Evolutionary conservation across 1,284 basidiomycete species (phyloP).

Genomic region (Agroathelia rolfsii): DNA sequence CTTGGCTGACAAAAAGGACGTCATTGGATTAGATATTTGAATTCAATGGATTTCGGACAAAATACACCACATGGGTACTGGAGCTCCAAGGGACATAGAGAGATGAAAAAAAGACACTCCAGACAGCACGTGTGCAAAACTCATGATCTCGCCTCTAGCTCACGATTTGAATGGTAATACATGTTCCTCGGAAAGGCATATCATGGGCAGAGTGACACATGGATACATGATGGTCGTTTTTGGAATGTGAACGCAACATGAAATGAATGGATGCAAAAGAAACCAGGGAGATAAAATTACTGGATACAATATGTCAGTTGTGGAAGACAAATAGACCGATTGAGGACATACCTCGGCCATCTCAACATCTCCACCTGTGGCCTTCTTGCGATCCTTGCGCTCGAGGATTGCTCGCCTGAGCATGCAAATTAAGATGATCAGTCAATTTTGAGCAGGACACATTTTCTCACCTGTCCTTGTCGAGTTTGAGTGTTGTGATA

Average conservation of each 20-base stretch:
- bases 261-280: conserved; percentile 17
- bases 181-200: conserved; percentile 51
- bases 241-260: conserved; percentile 28
- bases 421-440: conserved; percentile 3
- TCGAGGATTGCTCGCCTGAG: conserved; percentile 70
- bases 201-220: conserved; percentile 34
- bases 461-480: conserved; percentile 67
- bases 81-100: no score
- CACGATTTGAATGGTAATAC: conserved; percentile 16
- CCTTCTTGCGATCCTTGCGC: conserved; percentile 69
- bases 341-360: conserved; percentile 59
- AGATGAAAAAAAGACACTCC: no score
- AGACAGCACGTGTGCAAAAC: no score
- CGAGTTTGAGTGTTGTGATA: conserved; percentile 85
- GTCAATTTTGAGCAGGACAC: conserved; percentile 1
- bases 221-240: conserved; percentile 45
- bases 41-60: no score
- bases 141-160: conserved; percentile 18
- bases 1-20: no score
- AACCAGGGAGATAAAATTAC: conserved; percentile 23
- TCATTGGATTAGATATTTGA: no score
- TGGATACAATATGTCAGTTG: conserved; percentile 13
- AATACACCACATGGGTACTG: no score
- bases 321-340: conserved; percentile 8
- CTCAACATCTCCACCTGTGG: conserved; percentile 49